Conservation (phyloP, 306 rosid species). For the Vachellia collinsii region DNA sequence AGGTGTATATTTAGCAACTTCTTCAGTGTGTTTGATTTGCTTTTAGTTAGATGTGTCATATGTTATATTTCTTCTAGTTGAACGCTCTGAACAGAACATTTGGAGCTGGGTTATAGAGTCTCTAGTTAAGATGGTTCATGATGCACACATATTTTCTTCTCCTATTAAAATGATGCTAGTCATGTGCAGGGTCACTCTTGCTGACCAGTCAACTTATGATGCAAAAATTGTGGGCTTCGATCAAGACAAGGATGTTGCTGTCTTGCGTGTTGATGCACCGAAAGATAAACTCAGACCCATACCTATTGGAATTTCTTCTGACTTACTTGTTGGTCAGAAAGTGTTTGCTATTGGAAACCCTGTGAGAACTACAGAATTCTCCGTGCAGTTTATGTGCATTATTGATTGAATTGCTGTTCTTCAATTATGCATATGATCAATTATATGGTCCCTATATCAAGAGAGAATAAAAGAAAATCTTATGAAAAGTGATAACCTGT, state of each 20-base stretch:
- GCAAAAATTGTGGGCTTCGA: constrained; percentile 95
- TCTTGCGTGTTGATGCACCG: constrained; percentile 83
- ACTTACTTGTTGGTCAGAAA: constrained; percentile 98
- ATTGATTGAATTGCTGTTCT: not conserved
- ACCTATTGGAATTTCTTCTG: constrained; percentile 86
- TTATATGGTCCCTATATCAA: not conserved
- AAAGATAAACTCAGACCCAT: constrained; percentile 87
- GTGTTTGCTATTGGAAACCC: constrained; percentile 98
- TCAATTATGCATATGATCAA: not conserved
- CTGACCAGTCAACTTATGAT: constrained; percentile 90
- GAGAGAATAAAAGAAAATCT: not conserved
- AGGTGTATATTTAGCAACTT: constrained; percentile 11
- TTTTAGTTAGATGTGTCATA: constrained; percentile 1
- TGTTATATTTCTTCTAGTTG: not conserved
- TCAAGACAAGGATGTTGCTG: constrained; percentile 99
- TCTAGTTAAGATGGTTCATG: constrained; percentile 24
- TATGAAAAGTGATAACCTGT: not conserved
- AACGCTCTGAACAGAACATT: constrained; percentile 2
- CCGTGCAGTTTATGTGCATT: not conserved
- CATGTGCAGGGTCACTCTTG: constrained; percentile 88
- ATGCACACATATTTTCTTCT: constrained; percentile 30
- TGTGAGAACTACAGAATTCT: constrained; percentile 52
- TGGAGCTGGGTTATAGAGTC: constrained; percentile 9
- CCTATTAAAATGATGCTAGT: constrained; percentile 51
- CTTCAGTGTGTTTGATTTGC: constrained; percentile 9